A percentile compares a stretch with the other conserved stretches of the same genome.
Evolutionary conservation across 441 rosid genomes (phyloP).

Genomic region (Oxalis stricta): DNA sequence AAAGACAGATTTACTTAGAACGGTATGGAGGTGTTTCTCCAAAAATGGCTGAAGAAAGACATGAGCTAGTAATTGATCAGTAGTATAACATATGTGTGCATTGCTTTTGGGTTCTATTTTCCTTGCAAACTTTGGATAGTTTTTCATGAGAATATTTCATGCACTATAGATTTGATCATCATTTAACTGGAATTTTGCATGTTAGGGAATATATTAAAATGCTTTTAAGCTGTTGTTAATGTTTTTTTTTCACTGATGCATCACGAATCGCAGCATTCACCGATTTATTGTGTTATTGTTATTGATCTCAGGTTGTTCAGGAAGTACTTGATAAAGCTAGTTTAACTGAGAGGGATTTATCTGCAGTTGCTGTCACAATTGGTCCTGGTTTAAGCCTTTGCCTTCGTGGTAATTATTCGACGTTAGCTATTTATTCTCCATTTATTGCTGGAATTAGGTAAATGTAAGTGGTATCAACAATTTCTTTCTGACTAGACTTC

Average conservation of each 20-base stretch:
- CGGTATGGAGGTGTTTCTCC: slow-evolving; percentile 92
- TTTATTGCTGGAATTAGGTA: background rate
- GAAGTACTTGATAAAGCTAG: slow-evolving; percentile 66
- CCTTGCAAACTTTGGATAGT: background rate
- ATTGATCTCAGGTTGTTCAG: slow-evolving; percentile 55
- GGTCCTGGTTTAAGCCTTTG: slow-evolving; percentile 97
- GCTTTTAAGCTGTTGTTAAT: background rate
- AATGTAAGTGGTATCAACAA: no score
- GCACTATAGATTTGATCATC: no score
- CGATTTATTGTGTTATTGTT: background rate
- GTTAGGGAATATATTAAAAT: background rate
- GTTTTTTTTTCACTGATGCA: background rate
- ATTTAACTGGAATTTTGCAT: no score
- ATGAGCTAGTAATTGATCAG: slow-evolving; percentile 63
- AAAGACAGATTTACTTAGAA: slow-evolving; percentile 81
- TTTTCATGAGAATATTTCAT: no score
- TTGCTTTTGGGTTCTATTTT: background rate
- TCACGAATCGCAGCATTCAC: no score
- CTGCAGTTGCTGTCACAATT: slow-evolving; percentile 98
- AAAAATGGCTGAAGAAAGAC: slow-evolving; percentile 92
- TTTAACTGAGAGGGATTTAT: slow-evolving; percentile 49
- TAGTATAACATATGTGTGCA: slow-evolving; percentile 13
- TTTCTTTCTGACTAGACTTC: no score
- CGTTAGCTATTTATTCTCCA: background rate
- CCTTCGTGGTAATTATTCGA: slow-evolving; percentile 60